Evolutionary conservation across 352 stramenopile species (phyloP), one percentile per base, ranked within the genome.

Genomic region (Phytophthora constricta): DNA sequence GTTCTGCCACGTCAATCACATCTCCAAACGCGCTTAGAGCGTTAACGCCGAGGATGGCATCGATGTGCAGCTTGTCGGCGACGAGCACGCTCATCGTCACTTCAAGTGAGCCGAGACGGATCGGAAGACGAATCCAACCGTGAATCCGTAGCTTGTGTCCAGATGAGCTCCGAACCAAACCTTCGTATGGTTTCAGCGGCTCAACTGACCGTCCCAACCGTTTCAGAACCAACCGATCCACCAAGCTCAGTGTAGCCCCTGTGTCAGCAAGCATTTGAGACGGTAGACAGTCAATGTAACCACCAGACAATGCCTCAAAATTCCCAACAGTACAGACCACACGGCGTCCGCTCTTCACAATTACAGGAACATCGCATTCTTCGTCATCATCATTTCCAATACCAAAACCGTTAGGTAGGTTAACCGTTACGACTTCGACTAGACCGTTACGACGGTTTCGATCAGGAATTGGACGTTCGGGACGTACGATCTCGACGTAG

Each of bases 251-350:
- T 5, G 53, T 42, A 13, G 39, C 52, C 17, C 39, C 37, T 0
- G 52, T 60, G 37, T 60, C 53, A 1, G 39, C 53, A 14, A 60
- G 26, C 45, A 52, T 52, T 2, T 10, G 9, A 0, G 45, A 28
- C 19, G 23, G 45, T 0, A 52, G 23, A 13, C 23, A 37, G 4
- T 52, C 45, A n/a, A n/a, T n/a, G n/a, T n/a, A n/a, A n/a, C n/a
- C n/a, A n/a, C n/a, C n/a, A n/a, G n/a, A n/a, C n/a, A n/a, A n/a
- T n/a, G n/a, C n/a, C n/a, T n/a, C n/a, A n/a, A n/a, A n/a, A n/a
- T n/a, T n/a, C n/a, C n/a, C n/a, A n/a, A n/a, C n/a, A n/a, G n/a
- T n/a, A n/a, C n/a, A n/a, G n/a, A n/a, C n/a, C n/a, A n/a, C n/a
- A n/a, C n/a, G n/a, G n/a, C n/a, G n/a, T n/a, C n/a, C n/a, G n/a